phyloP scores from a whole-genome alignment of 495 filamentous ascomycete species.

The Lepraria neglecta region DNA sequence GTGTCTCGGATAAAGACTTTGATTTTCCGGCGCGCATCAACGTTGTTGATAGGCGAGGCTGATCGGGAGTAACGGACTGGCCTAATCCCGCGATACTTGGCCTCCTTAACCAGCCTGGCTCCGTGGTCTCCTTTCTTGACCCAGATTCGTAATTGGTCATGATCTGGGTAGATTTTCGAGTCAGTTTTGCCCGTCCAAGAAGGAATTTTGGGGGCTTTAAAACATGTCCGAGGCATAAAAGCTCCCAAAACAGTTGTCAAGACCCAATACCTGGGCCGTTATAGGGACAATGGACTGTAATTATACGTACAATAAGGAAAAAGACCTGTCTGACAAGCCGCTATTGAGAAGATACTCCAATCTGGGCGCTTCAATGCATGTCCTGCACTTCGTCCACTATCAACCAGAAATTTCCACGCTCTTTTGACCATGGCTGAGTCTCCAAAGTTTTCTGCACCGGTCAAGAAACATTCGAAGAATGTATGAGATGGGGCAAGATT shows the following conservation, averaged over 20 bases:
- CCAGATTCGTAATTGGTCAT: too few relatives aligned
- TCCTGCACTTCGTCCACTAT: background rate
- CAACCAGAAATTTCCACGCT: background rate
- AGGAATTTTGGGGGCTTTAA: background rate
- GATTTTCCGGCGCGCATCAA: background rate
- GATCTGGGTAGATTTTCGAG: too few relatives aligned
- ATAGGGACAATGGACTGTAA: too few relatives aligned
- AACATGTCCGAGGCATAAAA: too few relatives aligned
- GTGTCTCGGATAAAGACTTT: background rate
- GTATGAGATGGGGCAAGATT: background rate
- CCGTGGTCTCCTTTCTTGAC: background rate
- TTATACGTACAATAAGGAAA: background rate
- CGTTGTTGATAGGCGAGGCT: background rate
- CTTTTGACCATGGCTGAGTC: background rate
- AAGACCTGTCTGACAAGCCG: background rate
- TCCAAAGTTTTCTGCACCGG: background rate
- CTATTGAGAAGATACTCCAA: background rate
- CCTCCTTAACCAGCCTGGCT: background rate
- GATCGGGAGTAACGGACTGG: background rate
- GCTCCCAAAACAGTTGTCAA: too few relatives aligned
- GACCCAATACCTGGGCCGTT: too few relatives aligned
- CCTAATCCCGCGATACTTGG: background rate
- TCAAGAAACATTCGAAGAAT: background rate
- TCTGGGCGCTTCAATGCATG: background rate
- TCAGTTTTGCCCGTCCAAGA: background rate